A percentile compares a stretch with the other conserved stretches of the same genome.
phyloP scores from a whole-genome alignment of 495 filamentous ascomycete genomes.

The Penicillium crystallinum region DNA sequence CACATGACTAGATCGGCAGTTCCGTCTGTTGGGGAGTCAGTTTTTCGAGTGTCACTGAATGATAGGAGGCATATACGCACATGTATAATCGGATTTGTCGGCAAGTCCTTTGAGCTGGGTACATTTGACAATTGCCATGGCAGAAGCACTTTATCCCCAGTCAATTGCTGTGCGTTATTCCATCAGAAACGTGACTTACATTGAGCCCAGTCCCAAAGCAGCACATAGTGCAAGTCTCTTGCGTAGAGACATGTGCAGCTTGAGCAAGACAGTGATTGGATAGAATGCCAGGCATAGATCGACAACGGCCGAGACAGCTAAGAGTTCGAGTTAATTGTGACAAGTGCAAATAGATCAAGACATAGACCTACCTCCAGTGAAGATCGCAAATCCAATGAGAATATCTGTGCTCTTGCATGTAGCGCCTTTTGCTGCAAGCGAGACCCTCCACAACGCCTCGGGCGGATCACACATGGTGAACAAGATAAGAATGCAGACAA shows the following conservation, averaged over 20 bases:
- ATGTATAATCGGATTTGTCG: slow-evolving; percentile 32
- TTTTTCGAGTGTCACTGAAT: neutral
- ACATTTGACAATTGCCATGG: slow-evolving; percentile 34
- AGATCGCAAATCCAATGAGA: slow-evolving; percentile 35
- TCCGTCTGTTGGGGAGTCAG: slow-evolving; percentile 21
- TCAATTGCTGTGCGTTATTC: neutral
- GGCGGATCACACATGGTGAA: slow-evolving; percentile 25
- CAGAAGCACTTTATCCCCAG: slow-evolving; percentile 20
- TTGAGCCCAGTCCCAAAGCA: slow-evolving; percentile 31
- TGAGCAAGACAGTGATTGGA: slow-evolving; percentile 25
- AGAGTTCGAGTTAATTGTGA: neutral
- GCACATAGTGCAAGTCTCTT: slow-evolving; percentile 33
- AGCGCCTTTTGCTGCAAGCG: slow-evolving; percentile 8
- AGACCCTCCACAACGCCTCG: slow-evolving; percentile 13
- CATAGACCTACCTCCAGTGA: slow-evolving; percentile 29
- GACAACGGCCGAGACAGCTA: slow-evolving; percentile 32
- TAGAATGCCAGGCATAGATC: slow-evolving; percentile 36
- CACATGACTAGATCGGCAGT: slow-evolving; percentile 32
- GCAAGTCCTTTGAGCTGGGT: slow-evolving; percentile 32
- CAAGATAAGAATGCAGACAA: slow-evolving; percentile 21
- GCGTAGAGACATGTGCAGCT: slow-evolving; percentile 36
- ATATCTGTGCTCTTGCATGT: slow-evolving; percentile 28
- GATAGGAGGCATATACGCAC: slow-evolving; percentile 14
- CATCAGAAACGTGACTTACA: slow-evolving; percentile 19
- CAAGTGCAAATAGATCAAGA: neutral